These are phyloP conservation scores for Penicillium canescens DNA, from an alignment of 495 filamentous ascomycete species.

Conservation along the genomic window DNA sequence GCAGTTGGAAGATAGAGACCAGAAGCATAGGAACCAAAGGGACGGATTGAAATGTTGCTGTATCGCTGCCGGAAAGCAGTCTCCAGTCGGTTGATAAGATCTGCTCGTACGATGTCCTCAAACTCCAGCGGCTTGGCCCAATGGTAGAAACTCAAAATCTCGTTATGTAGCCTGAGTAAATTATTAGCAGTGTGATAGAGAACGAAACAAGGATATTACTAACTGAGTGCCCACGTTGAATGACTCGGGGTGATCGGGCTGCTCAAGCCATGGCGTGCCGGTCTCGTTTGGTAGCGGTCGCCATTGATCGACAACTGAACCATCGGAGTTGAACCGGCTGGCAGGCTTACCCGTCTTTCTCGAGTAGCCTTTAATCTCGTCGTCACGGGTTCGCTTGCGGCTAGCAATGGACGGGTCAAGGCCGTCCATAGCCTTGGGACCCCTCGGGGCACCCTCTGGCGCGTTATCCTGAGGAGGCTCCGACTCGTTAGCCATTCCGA, in stretches of 20 bases:
- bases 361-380: conserved; percentile 57
- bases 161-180: conserved; percentile 67
- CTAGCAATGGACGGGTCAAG: conserved; percentile 43
- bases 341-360: conserved; percentile 45
- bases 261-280: conserved; percentile 62
- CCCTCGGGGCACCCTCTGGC: conserved; percentile 39
- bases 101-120: conserved; percentile 70
- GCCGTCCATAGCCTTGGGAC: conserved; percentile 17
- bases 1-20: conserved; percentile 87
- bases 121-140: conserved; percentile 75
- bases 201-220: conserved; percentile 10
- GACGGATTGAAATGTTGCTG: conserved; percentile 57
- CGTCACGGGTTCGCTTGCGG: conserved; percentile 71
- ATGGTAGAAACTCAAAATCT: conserved; percentile 82
- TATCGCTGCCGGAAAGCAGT: conserved; percentile 51
- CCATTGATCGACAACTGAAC: conserved; percentile 61
- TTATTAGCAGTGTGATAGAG: background rate
- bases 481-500: conserved; percentile 60
- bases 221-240: conserved; percentile 37
- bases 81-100: conserved; percentile 67
- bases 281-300: conserved; percentile 36
- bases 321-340: conserved; percentile 42
- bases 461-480: conserved; percentile 20
- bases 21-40: conserved; percentile 90
- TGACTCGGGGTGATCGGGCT: conserved; percentile 14